A percentile compares a stretch with the other conserved stretches of the same genome.
Evolutionary conservation across 495 filamentous ascomycete genomes (phyloP).

Genomic region (Tetracladium setigerum): DNA sequence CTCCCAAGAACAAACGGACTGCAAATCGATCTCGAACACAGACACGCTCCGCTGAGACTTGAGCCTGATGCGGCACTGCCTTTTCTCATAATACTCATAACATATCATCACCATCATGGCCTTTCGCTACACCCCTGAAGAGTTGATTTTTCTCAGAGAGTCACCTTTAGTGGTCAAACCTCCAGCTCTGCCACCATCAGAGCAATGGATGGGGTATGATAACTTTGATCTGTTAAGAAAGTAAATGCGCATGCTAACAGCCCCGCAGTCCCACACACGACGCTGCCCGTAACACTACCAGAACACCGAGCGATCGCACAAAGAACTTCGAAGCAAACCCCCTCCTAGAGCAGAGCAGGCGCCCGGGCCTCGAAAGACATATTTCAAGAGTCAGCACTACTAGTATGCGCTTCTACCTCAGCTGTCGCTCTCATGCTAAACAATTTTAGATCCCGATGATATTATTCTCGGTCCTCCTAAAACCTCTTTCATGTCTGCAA

Average conservation of each 20-base stretch:
- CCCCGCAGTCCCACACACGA: constrained; percentile 17
- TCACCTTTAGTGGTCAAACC: constrained; percentile 87
- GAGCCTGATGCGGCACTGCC: background rate
- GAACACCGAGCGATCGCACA: constrained; percentile 28
- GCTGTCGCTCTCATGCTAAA: constrained; percentile 12
- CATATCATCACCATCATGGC: constrained; percentile 31
- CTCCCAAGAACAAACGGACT: background rate
- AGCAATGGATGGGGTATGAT: constrained; percentile 95
- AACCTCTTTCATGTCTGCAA: constrained; percentile 77
- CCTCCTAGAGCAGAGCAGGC: constrained; percentile 44
- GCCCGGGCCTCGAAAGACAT: constrained; percentile 37
- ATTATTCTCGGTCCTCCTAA: constrained; percentile 87
- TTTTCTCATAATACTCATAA: constrained; percentile 14
- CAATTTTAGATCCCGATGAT: constrained; percentile 55
- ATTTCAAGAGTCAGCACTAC: constrained; percentile 39
- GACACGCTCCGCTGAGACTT: background rate
- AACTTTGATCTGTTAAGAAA: constrained; percentile 23
- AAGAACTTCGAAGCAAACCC: constrained; percentile 32
- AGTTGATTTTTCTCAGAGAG: constrained; percentile 66
- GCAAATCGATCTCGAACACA: background rate
- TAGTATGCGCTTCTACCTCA: constrained; percentile 52
- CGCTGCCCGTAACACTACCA: constrained; percentile 19
- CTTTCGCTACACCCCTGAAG: constrained; percentile 66
- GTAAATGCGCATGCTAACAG: constrained; percentile 15
- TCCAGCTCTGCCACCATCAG: constrained; percentile 68